Percentiles rank a stretch among this genome's conserved stretches.
phyloP scores from a whole-genome alignment of 345 rosid genomes.

The Kandelia obovata region DNA sequence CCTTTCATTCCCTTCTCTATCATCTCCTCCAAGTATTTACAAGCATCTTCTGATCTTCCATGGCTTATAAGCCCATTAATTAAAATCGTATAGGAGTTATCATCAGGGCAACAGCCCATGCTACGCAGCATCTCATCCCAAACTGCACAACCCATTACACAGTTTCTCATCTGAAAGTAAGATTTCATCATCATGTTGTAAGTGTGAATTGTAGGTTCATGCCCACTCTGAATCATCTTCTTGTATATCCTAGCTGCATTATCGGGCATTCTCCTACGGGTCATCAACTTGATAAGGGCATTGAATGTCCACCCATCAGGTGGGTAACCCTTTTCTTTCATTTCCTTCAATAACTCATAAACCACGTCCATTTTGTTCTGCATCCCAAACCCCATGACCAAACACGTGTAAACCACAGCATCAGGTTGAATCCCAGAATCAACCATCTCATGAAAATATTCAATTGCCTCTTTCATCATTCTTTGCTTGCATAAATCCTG shows the following conservation, averaged over 20 bases:
- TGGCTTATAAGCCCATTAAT: constrained; percentile 73
- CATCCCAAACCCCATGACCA: constrained; percentile 80
- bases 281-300: constrained; percentile 72
- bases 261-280: constrained; percentile 56
- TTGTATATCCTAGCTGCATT: constrained; percentile 63
- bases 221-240: constrained; percentile 57
- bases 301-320: constrained; percentile 86
- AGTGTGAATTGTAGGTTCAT: constrained; percentile 68
- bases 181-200: constrained; percentile 87
- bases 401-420: constrained; percentile 73
- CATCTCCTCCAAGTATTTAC: constrained; percentile 78
- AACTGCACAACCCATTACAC: constrained; percentile 52
- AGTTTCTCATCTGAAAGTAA: constrained; percentile 59
- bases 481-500: constrained; percentile 68
- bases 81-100: constrained; percentile 70
- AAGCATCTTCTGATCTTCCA: constrained; percentile 73
- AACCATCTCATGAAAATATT: constrained; percentile 72
- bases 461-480: constrained; percentile 65
- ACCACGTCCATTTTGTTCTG: constrained; percentile 66
- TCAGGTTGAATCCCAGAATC: constrained; percentile 57
- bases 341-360: constrained; percentile 61
- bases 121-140: constrained; percentile 88
- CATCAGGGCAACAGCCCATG: constrained; percentile 77
- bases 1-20: constrained; percentile 84
- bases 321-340: constrained; percentile 69